Conservation (phyloP, 257 asterid genomes). For the Solanum etuberosum region DNA sequence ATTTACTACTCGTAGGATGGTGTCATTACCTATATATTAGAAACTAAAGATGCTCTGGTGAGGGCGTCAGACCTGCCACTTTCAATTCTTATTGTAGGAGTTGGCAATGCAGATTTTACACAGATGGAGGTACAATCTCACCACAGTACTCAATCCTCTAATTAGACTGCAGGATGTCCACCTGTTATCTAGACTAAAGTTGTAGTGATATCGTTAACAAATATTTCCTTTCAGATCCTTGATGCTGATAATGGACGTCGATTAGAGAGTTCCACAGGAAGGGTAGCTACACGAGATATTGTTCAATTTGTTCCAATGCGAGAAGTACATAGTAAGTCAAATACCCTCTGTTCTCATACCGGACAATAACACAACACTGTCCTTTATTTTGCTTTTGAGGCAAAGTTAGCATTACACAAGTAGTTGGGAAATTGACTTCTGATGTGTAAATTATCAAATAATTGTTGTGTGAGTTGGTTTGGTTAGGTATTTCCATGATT, state of each 20-base stretch:
- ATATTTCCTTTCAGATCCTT: not conserved
- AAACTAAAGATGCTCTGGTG: not conserved
- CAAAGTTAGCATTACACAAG: not conserved
- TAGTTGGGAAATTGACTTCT: not conserved
- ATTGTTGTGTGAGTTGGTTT: not conserved
- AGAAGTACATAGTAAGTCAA: not conserved
- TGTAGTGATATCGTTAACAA: not conserved
- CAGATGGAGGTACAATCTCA: not conserved
- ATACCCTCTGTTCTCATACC: not conserved
- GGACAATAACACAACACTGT: not conserved
- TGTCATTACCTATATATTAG: conserved; percentile 42
- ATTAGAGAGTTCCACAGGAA: not conserved
- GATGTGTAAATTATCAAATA: not conserved
- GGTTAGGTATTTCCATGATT: not conserved
- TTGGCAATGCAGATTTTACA: not conserved
- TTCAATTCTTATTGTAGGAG: not conserved
- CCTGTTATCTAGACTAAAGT: not conserved
- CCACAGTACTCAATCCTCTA: not conserved
- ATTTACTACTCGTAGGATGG: conserved; percentile 42
- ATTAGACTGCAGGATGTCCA: not conserved
- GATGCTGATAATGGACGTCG: not conserved
- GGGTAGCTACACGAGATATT: not conserved
- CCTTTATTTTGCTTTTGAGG: not conserved
- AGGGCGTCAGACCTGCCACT: not conserved
- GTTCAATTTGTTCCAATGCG: not conserved